Conservation (phyloP, 768 basidiomycete species). For the Pleurotus eryngii region DNA sequence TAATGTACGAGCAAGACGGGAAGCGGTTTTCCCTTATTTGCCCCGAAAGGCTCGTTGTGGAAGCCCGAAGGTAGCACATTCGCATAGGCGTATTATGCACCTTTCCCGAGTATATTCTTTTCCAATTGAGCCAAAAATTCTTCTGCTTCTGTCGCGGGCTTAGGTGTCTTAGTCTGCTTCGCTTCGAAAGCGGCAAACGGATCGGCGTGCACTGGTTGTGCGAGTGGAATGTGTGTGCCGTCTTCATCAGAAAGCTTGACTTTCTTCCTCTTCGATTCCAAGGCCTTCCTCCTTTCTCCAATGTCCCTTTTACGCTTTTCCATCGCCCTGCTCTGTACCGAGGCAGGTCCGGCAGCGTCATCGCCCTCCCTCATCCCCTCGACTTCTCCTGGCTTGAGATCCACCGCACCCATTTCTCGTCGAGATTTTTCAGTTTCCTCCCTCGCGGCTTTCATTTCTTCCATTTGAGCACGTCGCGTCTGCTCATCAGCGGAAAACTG, state of each 20-base stretch:
- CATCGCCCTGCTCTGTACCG: conserved; percentile 50
- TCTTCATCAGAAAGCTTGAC: conserved; percentile 18
- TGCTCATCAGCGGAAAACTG: conserved; percentile 89
- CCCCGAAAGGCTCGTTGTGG: conserved; percentile 43
- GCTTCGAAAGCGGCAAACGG: conserved; percentile 52
- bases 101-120: conserved; percentile 47
- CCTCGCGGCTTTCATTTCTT: conserved; percentile 64
- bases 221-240: not conserved
- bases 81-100: conserved; percentile 4
- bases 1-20: conserved; percentile 40
- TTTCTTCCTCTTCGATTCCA: conserved; percentile 72
- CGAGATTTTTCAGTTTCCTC: conserved; percentile 68
- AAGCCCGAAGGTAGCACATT: conserved; percentile 22
- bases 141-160: conserved; percentile 45
- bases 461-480: conserved; percentile 75
- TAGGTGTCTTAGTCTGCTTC: conserved; percentile 21
- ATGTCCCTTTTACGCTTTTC: conserved; percentile 75
- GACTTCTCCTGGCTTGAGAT: conserved; percentile 64
- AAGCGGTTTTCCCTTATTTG: conserved; percentile 42
- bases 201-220: conserved; percentile 22
- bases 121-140: conserved; percentile 65
- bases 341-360: conserved; percentile 18
- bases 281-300: conserved; percentile 57
- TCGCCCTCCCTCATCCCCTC: conserved; percentile 64
- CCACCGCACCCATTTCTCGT: conserved; percentile 56